Base-by-base conservation (phyloP, 805 yeast genomes). In the Sungouiella blattae region DNA sequence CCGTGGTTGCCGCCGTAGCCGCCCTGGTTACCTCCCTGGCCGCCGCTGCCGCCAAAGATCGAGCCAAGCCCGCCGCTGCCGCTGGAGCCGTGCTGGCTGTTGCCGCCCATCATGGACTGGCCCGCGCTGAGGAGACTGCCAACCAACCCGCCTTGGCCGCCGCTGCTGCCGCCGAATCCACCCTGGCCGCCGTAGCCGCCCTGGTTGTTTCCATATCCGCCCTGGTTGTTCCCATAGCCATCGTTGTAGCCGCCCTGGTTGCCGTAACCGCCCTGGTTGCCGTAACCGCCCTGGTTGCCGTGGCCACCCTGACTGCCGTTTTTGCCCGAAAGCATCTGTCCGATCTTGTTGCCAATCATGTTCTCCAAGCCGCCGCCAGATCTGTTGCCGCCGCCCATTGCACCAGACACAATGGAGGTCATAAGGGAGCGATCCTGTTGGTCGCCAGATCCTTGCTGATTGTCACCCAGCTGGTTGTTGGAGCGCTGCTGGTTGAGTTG, bases 331-430 rank as follows among this genome's bases (percentile, higher is more conserved):
- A 25, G 5, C 34, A 24, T 24, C 28, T 6, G 28, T 6, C 24
- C 28, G 11, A 25, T n/a, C 18, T 31, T 24, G 22, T 33, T 32
- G 11, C 39, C 50, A 29, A 46, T 41, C 48, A 46, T 46, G 16
- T 46, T 41, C 23, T 44, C 50, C 15, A 46, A 30, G 3, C 48
- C 48, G 35, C 39, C 33, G 23, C 56, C 55, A 20, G 22, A 20
- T 9, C 9, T 20, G 26, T 44, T 50, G 23, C 35, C 61, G 14
- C 75, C 77, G 52, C 56, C 53, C 17, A 57, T 49, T 26, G 57
- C 58, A 27, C 57, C 53, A 14, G 58, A 57, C 11, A 44, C 53
- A 11, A 55, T 49, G 5, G 60, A 47, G 12, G 55, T 43, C 18
- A 57, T 33, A 15, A 57, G 46, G 11, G 58, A 52, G 26, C 54